Conservation (phyloP, 306 rosid species). For the Glycyrrhiza uralensis region DNA sequence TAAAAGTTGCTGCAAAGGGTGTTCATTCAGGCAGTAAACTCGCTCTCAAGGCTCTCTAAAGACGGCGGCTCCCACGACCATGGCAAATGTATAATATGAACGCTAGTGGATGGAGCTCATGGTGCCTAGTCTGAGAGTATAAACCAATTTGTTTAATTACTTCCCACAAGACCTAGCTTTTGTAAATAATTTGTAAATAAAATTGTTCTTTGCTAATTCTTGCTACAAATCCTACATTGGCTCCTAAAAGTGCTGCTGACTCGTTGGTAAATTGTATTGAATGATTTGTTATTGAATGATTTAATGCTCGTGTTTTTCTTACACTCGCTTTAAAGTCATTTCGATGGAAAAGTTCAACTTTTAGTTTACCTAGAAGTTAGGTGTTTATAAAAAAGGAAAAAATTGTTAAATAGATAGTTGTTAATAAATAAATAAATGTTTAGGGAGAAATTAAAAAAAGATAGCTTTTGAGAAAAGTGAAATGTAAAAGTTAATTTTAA, state of each 20-base stretch:
- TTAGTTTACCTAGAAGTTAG: too few relatives aligned
- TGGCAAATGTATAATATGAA: background rate
- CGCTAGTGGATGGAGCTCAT: conserved; percentile 5
- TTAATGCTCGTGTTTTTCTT: background rate
- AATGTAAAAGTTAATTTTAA: too few relatives aligned
- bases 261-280: conserved; percentile 5
- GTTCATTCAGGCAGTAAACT: conserved; percentile 61
- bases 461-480: too few relatives aligned
- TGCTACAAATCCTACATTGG: background rate
- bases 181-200: conserved; percentile 56
- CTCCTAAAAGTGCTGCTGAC: conserved; percentile 4
- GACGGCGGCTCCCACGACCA: conserved; percentile 21
- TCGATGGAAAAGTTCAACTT: too few relatives aligned
- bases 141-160: background rate
- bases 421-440: too few relatives aligned
- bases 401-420: too few relatives aligned
- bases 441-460: too few relatives aligned
- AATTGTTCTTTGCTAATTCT: background rate
- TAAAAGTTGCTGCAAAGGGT: conserved; percentile 71
- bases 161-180: background rate
- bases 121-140: background rate
- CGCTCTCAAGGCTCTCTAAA: conserved; percentile 60
- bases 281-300: conserved; percentile 2
- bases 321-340: background rate
- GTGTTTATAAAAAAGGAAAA: too few relatives aligned